These are phyloP conservation scores for Actinomucor elegans DNA, from an alignment of 371 early-diverging fungal genomes.

Conservation along the genomic window DNA sequence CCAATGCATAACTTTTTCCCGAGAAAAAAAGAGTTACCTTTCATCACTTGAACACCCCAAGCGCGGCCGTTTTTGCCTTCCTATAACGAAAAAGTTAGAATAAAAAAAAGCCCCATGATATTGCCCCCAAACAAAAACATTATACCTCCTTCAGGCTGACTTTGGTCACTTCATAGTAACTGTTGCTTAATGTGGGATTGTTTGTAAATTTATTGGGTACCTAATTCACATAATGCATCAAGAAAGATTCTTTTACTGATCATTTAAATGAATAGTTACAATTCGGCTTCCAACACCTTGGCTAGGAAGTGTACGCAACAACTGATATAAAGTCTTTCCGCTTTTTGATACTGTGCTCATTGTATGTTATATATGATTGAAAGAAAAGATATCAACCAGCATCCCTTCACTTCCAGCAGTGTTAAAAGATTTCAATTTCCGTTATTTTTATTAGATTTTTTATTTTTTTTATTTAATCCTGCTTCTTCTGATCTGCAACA, in stretches of 20 bases:
- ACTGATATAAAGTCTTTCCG: constrained; percentile 24
- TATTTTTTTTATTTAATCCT: constrained; percentile 8
- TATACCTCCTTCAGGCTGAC: constrained; percentile 32
- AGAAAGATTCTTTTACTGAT: background rate
- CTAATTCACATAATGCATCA: constrained; percentile 10
- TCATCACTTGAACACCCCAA: constrained; percentile 36
- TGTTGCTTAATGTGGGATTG: constrained; percentile 26
- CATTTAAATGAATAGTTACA: constrained; percentile 14
- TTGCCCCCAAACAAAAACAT: too few species aligned
- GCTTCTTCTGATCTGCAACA: constrained; percentile 4
- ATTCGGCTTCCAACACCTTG: constrained; percentile 30
- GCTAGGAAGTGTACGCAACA: constrained; percentile 25
- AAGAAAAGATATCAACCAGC: background rate
- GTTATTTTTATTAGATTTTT: too few species aligned
- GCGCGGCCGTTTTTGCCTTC: constrained; percentile 28
- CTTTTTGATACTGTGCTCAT: constrained; percentile 16
- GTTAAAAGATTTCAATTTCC: too few species aligned
- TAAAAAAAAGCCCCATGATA: background rate
- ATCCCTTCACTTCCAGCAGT: too few species aligned
- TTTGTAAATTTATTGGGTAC: constrained; percentile 27
- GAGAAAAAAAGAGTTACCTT: too few species aligned
- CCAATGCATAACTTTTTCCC: too few species aligned
- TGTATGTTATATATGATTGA: background rate
- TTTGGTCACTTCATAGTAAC: constrained; percentile 40
- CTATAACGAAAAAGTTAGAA: constrained; percentile 4